Evolutionary conservation across 441 rosid species (phyloP).

Genomic region (Corymbia citriodora): DNA sequence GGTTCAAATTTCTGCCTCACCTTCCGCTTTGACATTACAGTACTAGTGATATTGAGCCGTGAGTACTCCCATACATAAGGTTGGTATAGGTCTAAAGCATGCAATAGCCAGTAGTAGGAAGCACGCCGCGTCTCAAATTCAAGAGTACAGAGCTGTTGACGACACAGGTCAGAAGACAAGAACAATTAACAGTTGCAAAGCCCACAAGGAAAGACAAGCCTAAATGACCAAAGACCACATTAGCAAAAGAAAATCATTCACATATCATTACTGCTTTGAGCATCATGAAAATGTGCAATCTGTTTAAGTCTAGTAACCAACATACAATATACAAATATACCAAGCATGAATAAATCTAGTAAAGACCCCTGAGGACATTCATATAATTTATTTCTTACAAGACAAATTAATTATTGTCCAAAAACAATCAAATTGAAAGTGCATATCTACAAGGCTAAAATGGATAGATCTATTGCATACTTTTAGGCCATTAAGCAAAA

Average conservation of each 20-base stretch:
- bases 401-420: neutral
- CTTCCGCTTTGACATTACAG: constrained; percentile 97
- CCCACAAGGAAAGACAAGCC: neutral
- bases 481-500: neutral
- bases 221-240: neutral
- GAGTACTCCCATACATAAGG: constrained; percentile 99
- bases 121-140: constrained; percentile 82
- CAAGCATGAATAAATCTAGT: neutral
- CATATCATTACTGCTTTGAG: neutral
- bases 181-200: neutral
- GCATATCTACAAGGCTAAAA: neutral
- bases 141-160: constrained; percentile 81
- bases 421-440: neutral
- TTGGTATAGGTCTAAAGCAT: constrained; percentile 63
- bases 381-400: neutral
- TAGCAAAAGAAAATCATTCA: neutral
- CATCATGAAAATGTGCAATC: neutral
- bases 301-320: neutral
- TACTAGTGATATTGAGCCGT: constrained; percentile 77
- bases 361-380: neutral
- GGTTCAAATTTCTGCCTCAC: constrained; percentile 25
- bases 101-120: constrained; percentile 63
- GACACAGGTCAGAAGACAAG: neutral
- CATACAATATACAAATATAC: neutral
- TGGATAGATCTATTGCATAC: neutral